phyloP scores from a whole-genome alignment of 2,329 filamentous ascomycete species.

The Ophiostoma fasciatum region DNA sequence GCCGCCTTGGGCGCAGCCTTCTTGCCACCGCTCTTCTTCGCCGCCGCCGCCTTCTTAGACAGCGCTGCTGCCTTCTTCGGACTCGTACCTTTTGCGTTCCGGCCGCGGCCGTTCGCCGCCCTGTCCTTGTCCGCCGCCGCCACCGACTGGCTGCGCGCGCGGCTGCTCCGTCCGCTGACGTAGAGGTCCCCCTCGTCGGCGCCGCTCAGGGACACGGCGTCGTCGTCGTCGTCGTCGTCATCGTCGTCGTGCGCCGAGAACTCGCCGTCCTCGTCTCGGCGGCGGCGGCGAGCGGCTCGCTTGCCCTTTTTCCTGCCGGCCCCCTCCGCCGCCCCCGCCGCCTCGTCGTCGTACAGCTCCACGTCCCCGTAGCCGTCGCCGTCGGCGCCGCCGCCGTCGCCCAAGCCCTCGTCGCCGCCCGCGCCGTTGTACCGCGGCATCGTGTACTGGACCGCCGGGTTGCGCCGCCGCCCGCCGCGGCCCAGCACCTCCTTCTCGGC shows the following conservation, averaged over 20 bases:
- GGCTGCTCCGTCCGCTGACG: constrained; percentile 5
- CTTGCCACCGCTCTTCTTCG: not conserved
- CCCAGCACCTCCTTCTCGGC: constrained; percentile 62
- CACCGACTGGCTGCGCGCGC: constrained; percentile 1
- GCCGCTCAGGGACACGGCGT: too few relatives aligned
- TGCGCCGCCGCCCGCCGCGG: constrained; percentile 62
- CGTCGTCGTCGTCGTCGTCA: constrained; percentile 1
- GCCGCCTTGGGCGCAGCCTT: not conserved
- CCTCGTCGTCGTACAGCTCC: not conserved
- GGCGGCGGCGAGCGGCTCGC: constrained; percentile 12
- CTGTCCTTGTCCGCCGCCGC: not conserved
- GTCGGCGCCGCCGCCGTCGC: constrained; percentile 16
- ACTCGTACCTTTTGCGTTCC: constrained; percentile 14
- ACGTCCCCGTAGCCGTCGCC: constrained; percentile 9
- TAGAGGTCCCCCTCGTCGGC: too few relatives aligned
- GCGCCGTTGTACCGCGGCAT: constrained; percentile 13
- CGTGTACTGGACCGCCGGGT: constrained; percentile 26
- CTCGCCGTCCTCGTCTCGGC: constrained; percentile 14
- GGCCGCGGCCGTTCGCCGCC: not conserved
- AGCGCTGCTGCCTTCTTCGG: constrained; percentile 2
- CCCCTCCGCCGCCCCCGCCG: too few relatives aligned
- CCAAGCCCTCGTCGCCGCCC: constrained; percentile 13
- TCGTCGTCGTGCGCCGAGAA: constrained; percentile 2
- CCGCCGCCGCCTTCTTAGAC: not conserved
- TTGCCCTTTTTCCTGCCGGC: too few relatives aligned